Evolutionary conservation across 495 filamentous ascomycete genomes (phyloP).

Genomic region (Neurospora sp.): DNA sequence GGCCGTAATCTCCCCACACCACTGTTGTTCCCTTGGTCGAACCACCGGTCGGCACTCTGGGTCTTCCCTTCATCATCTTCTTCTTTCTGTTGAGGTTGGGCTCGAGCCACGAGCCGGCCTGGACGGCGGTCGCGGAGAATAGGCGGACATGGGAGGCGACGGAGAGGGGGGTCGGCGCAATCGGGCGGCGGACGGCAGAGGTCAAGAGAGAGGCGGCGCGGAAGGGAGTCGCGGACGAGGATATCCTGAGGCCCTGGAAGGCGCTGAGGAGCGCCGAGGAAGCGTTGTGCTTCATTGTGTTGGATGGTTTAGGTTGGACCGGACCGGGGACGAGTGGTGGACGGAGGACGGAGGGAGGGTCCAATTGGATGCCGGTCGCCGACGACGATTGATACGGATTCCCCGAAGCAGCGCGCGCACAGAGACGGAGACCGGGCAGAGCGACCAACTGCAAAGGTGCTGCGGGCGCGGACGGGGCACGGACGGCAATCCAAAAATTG

Average conservation of each 20-base stretch:
- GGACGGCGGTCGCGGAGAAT: constrained; percentile 64
- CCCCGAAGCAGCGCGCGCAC: not conserved
- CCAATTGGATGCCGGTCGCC: not conserved
- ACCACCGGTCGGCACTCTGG: constrained; percentile 81
- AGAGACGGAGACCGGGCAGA: not conserved
- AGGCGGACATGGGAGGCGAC: constrained; percentile 35
- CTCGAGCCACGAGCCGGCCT: constrained; percentile 63
- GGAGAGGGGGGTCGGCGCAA: constrained; percentile 3
- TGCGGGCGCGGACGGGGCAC: not conserved
- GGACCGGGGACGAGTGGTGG: not conserved
- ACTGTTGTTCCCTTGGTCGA: constrained; percentile 88
- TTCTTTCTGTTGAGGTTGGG: constrained; percentile 63
- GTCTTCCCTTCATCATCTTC: constrained; percentile 85
- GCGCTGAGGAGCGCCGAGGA: constrained; percentile 31
- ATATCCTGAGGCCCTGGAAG: constrained; percentile 34
- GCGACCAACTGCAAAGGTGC: not conserved
- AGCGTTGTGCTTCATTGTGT: constrained; percentile 31
- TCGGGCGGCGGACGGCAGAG: constrained; percentile 5
- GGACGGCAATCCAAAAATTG: not conserved
- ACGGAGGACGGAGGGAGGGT: not conserved
- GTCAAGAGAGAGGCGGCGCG: constrained; percentile 22
- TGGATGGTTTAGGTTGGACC: constrained; percentile 1
- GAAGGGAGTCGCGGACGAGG: constrained; percentile 14
- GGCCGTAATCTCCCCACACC: constrained; percentile 89
- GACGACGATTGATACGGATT: not conserved